Percentiles rank a stretch among this genome's conserved stretches.
phyloP scores from a whole-genome alignment of 177 flowering plant genomes.

The Telopea speciosissima region DNA sequence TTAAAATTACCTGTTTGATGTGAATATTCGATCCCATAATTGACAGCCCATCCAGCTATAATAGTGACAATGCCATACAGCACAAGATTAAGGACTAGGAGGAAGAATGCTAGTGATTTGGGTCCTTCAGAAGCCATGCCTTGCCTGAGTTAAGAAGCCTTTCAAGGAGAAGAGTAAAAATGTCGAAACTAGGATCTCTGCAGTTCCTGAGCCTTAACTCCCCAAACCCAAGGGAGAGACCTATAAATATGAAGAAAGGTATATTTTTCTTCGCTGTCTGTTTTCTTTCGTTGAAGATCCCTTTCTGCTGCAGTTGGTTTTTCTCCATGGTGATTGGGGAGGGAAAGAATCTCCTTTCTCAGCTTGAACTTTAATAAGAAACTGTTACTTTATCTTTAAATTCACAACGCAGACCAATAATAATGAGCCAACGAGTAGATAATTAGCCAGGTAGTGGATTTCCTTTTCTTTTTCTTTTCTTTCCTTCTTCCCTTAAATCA shows the following conservation, averaged over 20 bases:
- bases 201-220: neutral
- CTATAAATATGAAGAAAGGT: slow-evolving; percentile 1
- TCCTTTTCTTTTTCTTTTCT: neutral
- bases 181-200: too few relatives aligned
- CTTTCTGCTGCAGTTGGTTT: slow-evolving; percentile 7
- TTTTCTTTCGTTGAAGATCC: slow-evolving; percentile 1
- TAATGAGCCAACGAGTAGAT: neutral
- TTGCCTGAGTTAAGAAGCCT: neutral
- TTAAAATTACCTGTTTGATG: slow-evolving; percentile 42
- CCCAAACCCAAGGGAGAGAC: neutral
- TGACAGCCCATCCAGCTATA: slow-evolving; percentile 68
- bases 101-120: slow-evolving; percentile 45
- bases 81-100: slow-evolving; percentile 49
- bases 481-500: too few relatives aligned
- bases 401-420: too few relatives aligned
- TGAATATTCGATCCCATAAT: slow-evolving; percentile 52
- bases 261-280: neutral
- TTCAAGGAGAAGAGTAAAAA: too few relatives aligned
- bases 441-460: neutral
- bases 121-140: slow-evolving; percentile 58
- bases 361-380: neutral
- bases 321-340: neutral
- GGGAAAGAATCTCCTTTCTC: slow-evolving; percentile 14
- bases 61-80: slow-evolving; percentile 46
- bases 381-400: too few relatives aligned